Evolutionary conservation across 768 basidiomycete genomes (phyloP).

Genomic region (Galerina sulciceps): DNA sequence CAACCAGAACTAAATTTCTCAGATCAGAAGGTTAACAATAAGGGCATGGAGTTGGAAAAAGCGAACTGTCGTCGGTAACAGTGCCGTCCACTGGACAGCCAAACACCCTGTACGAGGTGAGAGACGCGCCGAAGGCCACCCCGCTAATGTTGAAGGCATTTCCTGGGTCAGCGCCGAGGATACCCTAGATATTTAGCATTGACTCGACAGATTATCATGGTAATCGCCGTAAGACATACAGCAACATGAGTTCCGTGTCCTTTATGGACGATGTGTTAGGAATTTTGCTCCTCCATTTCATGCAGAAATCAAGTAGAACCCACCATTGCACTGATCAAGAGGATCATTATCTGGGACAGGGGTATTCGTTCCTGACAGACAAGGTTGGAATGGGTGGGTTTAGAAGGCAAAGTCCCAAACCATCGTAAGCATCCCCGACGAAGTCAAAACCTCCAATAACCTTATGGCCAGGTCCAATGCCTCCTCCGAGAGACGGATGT

Average conservation of each 20-base stretch:
- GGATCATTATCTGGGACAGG: slow-evolving; percentile 58
- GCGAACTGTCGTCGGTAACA: slow-evolving; percentile 56
- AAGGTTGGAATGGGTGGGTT: background rate
- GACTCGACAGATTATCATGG: background rate
- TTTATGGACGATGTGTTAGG: background rate
- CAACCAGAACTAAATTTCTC: slow-evolving; percentile 37
- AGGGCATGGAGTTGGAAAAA: background rate
- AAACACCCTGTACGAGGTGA: slow-evolving; percentile 62
- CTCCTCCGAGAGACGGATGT: slow-evolving; percentile 58
- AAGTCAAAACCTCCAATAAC: slow-evolving; percentile 59
- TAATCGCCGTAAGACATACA: slow-evolving; percentile 16
- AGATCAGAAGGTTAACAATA: background rate
- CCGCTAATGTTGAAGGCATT: slow-evolving; percentile 72
- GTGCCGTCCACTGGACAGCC: slow-evolving; percentile 49
- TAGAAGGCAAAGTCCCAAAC: slow-evolving; percentile 23
- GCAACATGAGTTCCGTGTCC: slow-evolving; percentile 61
- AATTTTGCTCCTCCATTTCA: background rate
- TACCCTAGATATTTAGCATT: slow-evolving; percentile 40
- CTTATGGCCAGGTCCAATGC: slow-evolving; percentile 57
- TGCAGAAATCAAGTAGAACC: background rate
- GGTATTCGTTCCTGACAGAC: slow-evolving; percentile 39
- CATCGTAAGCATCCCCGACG: slow-evolving; percentile 58
- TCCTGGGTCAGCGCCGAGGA: slow-evolving; percentile 62
- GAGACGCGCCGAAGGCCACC: slow-evolving; percentile 63
- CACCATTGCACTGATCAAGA: slow-evolving; percentile 54